phyloP scores from a whole-genome alignment of 306 rosid genomes.

The Urtica urens region DNA sequence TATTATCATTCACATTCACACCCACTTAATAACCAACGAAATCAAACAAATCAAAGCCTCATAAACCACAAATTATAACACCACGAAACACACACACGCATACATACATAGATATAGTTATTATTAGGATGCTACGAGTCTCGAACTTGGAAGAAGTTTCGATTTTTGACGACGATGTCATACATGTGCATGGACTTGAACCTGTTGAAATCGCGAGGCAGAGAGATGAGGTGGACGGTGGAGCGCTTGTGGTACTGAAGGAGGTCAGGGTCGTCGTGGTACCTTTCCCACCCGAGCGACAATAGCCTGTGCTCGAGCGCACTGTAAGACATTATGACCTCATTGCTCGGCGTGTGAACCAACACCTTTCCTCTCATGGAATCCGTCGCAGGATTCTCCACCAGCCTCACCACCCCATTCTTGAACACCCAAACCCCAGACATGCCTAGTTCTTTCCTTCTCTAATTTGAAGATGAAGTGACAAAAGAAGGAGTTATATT shows the following conservation, averaged over 20 bases:
- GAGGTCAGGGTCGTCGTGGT: slow-evolving; percentile 76
- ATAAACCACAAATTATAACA: neutral
- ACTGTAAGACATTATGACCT: slow-evolving; percentile 48
- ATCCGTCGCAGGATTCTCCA: slow-evolving; percentile 60
- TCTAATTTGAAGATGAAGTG: neutral
- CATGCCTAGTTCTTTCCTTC: slow-evolving; percentile 16
- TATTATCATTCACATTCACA: too few relatives aligned
- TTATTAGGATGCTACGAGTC: slow-evolving; percentile 53
- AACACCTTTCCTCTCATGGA: slow-evolving; percentile 44
- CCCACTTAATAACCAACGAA: too few relatives aligned
- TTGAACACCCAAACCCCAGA: slow-evolving; percentile 95
- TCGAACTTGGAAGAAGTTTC: slow-evolving; percentile 58
- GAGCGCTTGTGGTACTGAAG: slow-evolving; percentile 80
- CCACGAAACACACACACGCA: neutral
- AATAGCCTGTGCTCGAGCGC: slow-evolving; percentile 44
- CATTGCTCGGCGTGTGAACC: slow-evolving; percentile 51
- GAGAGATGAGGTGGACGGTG: slow-evolving; percentile 78
- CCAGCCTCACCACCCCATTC: slow-evolving; percentile 72
- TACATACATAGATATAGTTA: too few relatives aligned
- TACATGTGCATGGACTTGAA: slow-evolving; percentile 93
- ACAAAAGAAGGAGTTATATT: neutral
- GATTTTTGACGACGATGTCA: slow-evolving; percentile 89
- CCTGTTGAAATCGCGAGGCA: slow-evolving; percentile 62
- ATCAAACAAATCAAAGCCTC: neutral
- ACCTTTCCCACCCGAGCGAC: slow-evolving; percentile 80